phyloP scores from a whole-genome alignment of 2,329 filamentous ascomycete species.

The Ceratocystiopsis brevicomis region DNA sequence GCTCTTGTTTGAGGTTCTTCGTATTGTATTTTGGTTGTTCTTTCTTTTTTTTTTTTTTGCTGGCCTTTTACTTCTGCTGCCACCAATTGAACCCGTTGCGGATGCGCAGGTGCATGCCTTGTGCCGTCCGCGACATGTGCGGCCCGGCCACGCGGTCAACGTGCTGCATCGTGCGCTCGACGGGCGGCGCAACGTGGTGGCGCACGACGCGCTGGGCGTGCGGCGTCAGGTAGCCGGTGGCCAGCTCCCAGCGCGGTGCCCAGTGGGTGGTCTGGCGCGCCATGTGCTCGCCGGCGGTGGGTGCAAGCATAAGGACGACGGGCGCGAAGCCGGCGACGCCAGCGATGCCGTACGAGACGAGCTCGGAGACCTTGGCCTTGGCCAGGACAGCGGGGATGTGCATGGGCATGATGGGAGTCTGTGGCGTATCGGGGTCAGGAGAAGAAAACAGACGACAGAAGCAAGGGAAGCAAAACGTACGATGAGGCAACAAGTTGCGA shows the following conservation, averaged over 20 bases:
- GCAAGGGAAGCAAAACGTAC: too few relatives aligned
- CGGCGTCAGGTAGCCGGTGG: constrained; percentile 33
- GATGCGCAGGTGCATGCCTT: constrained; percentile 28
- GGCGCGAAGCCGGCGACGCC: constrained; percentile 35
- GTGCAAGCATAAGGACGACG: constrained; percentile 34
- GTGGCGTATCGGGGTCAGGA: not conserved
- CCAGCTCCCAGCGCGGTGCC: constrained; percentile 42
- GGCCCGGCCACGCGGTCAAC: constrained; percentile 26
- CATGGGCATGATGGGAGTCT: constrained; percentile 25
- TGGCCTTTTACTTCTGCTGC: not conserved
- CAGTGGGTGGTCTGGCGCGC: constrained; percentile 35
- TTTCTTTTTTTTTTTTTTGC: not conserved
- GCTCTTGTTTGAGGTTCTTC: too few relatives aligned
- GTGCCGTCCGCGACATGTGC: constrained; percentile 28
- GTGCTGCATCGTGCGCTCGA: constrained; percentile 24
- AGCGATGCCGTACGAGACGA: constrained; percentile 33
- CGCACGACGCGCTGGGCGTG: constrained; percentile 25
- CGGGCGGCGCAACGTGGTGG: constrained; percentile 26
- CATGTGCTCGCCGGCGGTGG: constrained; percentile 34
- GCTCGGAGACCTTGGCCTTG: constrained; percentile 25
- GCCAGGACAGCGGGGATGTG: constrained; percentile 23
- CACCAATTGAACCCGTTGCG: constrained; percentile 23
- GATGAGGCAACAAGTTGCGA: too few relatives aligned
- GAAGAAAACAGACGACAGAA: too few relatives aligned
- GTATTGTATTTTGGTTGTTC: constrained; percentile 20